These are phyloP conservation scores for Hansenula lynferdii DNA, from an alignment of 1,139 yeast species.

Conservation along the genomic window DNA sequence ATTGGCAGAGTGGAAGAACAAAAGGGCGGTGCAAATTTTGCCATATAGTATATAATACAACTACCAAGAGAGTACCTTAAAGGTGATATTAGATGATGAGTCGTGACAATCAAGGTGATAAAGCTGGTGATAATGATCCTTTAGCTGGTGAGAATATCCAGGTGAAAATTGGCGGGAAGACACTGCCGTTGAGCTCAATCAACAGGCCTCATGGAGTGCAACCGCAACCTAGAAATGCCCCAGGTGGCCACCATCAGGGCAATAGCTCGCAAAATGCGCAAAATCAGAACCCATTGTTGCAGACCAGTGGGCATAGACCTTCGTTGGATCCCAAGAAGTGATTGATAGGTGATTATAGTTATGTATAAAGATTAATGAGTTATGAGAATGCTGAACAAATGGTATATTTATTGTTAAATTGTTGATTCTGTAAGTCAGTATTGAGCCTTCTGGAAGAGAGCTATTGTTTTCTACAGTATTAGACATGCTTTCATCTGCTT, in stretches of 20 bases:
- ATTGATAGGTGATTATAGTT: neutral
- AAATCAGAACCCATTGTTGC: slow-evolving; percentile 11
- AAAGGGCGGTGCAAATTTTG: too few relatives aligned
- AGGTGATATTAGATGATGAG: neutral
- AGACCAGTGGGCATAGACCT: slow-evolving; percentile 20
- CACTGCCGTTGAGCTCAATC: slow-evolving; percentile 14
- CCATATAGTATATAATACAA: too few relatives aligned
- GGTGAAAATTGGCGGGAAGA: slow-evolving; percentile 18
- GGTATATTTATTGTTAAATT: too few relatives aligned
- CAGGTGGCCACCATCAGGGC: slow-evolving; percentile 5
- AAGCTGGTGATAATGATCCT: neutral
- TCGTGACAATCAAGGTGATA: neutral
- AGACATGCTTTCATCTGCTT: too few relatives aligned
- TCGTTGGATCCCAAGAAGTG: slow-evolving; percentile 1
- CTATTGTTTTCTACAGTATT: too few relatives aligned
- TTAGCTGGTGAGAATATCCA: slow-evolving; percentile 10
- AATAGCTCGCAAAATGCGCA: slow-evolving; percentile 8
- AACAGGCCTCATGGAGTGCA: slow-evolving; percentile 18
- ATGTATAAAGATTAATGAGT: neutral
- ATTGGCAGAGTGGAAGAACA: neutral
- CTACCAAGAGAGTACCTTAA: too few relatives aligned
- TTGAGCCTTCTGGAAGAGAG: too few relatives aligned
- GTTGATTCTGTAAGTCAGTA: too few relatives aligned
- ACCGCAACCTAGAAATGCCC: slow-evolving; percentile 4
- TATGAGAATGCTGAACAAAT: neutral